Evolutionary conservation across 495 filamentous ascomycete species (phyloP), one percentile per base, ranked within the genome.

Genomic region (Amniculicola lignicola): DNA sequence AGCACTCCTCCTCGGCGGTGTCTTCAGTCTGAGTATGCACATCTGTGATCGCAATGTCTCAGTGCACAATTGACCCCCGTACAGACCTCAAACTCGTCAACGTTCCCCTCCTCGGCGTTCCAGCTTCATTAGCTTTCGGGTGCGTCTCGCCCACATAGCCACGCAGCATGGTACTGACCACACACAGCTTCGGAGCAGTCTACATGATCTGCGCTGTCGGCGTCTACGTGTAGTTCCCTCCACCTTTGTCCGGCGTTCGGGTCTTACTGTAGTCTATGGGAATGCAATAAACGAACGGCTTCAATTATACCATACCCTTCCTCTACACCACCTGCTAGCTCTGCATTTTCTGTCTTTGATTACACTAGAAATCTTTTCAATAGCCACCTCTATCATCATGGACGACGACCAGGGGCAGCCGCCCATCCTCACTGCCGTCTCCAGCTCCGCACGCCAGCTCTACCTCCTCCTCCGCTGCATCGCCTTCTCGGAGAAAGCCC

Each of bases 131-230:
- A 61, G 85, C 88, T 47, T 82, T 95, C 73, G 94, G 89, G 93
- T 96, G 83, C 67, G 82, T 77, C 9, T 2, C 7, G 6, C 18
- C 22, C 24, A 29, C 29, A 27, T 39, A 24, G 18, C 15, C 18
- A 23, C 11, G 28, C 10, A 51, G 38, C 37, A 66, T 58, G 51
- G 54, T 12, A 35, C 37, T 57, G 25, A 61, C 15, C 4, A 27
- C 10, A 1, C 7, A 1, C 67, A 98, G 93, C 36, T 90, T 96
- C 70, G 93, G 94, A 58, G 87, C 92, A 39, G 90, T 97, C 18
- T 95, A 89, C 77, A 92, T 95, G 84, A 96, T 98, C 69, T 98
- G 93, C 72, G 93, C 90, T 19, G 93, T 90, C 69, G 93, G 93
- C 66, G 94, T 98, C 67, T 98, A 98, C 84, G 93, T 98, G 72